Percentiles rank a stretch among this genome's conserved stretches.
phyloP scores from a whole-genome alignment of 1,284 basidiomycete genomes.

The Ceratobasidium sp. region DNA sequence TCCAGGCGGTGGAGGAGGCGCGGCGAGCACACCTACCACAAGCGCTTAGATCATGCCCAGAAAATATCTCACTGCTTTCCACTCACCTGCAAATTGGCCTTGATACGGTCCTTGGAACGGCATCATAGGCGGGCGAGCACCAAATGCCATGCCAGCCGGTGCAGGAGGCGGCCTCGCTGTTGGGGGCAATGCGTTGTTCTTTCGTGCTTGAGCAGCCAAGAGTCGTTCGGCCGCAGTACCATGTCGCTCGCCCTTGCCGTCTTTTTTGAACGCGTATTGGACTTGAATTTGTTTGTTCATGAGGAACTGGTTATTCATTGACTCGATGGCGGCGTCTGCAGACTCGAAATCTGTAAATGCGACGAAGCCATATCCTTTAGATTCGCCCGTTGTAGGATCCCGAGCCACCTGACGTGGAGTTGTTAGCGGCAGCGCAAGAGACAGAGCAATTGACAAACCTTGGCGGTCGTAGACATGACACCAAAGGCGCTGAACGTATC shows the following conservation, averaged over 20 bases:
- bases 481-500: slow-evolving; percentile 97
- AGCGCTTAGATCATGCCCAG: slow-evolving; percentile 46
- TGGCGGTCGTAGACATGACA: slow-evolving; percentile 90
- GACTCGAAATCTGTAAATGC: slow-evolving; percentile 97
- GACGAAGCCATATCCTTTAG: slow-evolving; percentile 97
- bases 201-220: slow-evolving; percentile 92
- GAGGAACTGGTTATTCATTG: slow-evolving; percentile 96
- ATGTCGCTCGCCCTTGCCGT: slow-evolving; percentile 96
- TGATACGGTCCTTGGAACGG: slow-evolving; percentile 68
- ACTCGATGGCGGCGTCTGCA: slow-evolving; percentile 93
- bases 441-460: slow-evolving; percentile 62
- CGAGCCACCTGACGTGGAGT: slow-evolving; percentile 75
- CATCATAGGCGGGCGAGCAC: slow-evolving; percentile 50
- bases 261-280: slow-evolving; percentile 99
- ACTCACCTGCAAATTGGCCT: slow-evolving; percentile 74
- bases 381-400: slow-evolving; percentile 82
- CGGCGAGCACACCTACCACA: slow-evolving; percentile 68
- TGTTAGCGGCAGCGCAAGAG: not conserved
- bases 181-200: slow-evolving; percentile 87
- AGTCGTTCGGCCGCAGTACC: slow-evolving; percentile 95
- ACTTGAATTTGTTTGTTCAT: slow-evolving; percentile 98
- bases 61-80: not conserved
- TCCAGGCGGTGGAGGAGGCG: slow-evolving; percentile 70
- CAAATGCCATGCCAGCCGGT: slow-evolving; percentile 72
- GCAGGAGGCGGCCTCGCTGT: slow-evolving; percentile 63